phyloP scores from a whole-genome alignment of 2,329 filamentous ascomycete genomes.

The Colletotrichum shisoi region DNA sequence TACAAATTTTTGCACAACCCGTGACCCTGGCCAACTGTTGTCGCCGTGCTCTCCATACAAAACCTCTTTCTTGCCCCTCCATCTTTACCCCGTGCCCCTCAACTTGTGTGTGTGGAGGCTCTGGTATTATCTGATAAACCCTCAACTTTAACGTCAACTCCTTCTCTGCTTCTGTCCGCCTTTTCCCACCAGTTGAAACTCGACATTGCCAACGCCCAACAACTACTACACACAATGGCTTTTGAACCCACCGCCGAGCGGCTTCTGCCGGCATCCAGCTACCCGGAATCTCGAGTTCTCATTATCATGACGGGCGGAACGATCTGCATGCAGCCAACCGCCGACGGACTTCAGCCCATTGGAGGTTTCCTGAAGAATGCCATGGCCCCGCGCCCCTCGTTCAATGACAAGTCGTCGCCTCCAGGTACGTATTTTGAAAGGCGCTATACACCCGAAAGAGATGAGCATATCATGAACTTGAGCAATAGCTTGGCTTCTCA shows the following conservation, averaged over 20 bases:
- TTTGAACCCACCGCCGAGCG: constrained; percentile 27
- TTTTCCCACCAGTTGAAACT: background rate
- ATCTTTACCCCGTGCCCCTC: constrained; percentile 35
- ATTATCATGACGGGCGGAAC: constrained; percentile 91
- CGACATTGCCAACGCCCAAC: background rate
- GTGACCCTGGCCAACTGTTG: constrained; percentile 30
- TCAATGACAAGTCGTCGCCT: constrained; percentile 77
- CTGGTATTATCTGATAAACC: constrained; percentile 26
- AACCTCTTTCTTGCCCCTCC: constrained; percentile 32
- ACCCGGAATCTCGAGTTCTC: constrained; percentile 80
- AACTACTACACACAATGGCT: constrained; percentile 19
- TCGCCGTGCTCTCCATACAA: constrained; percentile 34
- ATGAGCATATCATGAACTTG: background rate
- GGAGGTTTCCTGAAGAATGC: constrained; percentile 82
- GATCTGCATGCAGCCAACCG: constrained; percentile 88
- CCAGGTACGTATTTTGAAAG: constrained; percentile 47
- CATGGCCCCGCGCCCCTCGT: constrained; percentile 81
- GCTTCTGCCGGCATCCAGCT: constrained; percentile 41
- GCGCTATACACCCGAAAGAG: background rate
- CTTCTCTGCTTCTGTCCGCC: background rate
- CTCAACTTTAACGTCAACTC: constrained; percentile 12
- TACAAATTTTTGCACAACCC: constrained; percentile 36
- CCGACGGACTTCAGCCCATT: constrained; percentile 80
- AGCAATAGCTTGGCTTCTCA: constrained; percentile 5
- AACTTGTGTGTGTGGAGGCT: constrained; percentile 32